Base-by-base conservation (phyloP, 345 rosid genomes). In the Triadica sebifera region DNA sequence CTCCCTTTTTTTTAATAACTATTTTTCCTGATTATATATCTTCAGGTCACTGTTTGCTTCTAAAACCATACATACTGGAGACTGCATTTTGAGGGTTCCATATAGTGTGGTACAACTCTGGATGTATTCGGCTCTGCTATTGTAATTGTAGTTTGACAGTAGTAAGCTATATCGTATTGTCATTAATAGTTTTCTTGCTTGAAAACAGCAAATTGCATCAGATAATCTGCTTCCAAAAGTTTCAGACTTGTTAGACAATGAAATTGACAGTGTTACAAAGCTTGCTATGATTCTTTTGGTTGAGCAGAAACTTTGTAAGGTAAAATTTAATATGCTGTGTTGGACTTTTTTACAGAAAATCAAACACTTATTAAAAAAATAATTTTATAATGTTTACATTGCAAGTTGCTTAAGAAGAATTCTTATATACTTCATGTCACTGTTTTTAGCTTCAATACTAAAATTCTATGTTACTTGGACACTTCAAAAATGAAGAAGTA, bases 21-120 rank as follows among this genome's bases (percentile, higher is more conserved):
- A 46, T 66, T 70, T 20, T 56, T 1, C 55, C 15, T 59, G 0
- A 25, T 17, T 19, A 12, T 53, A 45, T 74, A 24, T 69, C 71
- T 79, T 78, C 86, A 93, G 96, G 83, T 80, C 93, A 3, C 70
- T 92, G 64, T 84, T 89, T 84, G 92, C 97, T 73, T 84, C 92
- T 34, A 66, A 79, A 75, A 57, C 45, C 39, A 88, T 94, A 75
- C 75, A 67, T 65, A 65, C 86, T 2, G 97, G 98, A 66, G 94
- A 87, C 59, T 87, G 93, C 83, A 76, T 94, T 12, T 73, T 90
- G 84, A 83, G 80, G 83, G 90, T 94, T 78, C 98, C 98, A 47
- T 89, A 82, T 49, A 51, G 57, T 11, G 87, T 55, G 87, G 98
- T 94, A 81, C 41, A 46, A 61, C 17, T 57, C 39, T 25, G 0